A percentile compares a stretch with the other conserved stretches of the same genome.
phyloP scores from a whole-genome alignment of 2,329 filamentous ascomycete species.

The Fusarium graminum region DNA sequence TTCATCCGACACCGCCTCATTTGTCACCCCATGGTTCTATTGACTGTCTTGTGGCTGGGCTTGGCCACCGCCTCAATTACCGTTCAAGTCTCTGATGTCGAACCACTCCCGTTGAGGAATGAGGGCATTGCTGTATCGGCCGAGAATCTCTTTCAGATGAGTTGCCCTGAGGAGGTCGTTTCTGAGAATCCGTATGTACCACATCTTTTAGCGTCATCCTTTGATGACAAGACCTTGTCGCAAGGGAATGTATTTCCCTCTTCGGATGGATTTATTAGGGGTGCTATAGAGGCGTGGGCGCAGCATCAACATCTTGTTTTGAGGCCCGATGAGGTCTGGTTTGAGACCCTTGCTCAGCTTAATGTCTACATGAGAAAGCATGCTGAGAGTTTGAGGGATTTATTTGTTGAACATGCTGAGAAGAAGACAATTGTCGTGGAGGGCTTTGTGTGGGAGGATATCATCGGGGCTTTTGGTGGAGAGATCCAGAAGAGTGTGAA shows the following conservation, averaged over 20 bases:
- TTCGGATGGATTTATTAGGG: conserved; percentile 59
- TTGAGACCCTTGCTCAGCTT: conserved; percentile 65
- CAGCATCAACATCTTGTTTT: conserved; percentile 63
- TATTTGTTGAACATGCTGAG: conserved; percentile 62
- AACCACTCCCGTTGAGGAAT: conserved; percentile 46
- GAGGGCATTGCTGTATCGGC: conserved; percentile 46
- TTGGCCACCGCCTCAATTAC: conserved; percentile 45
- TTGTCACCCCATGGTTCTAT: conserved; percentile 7
- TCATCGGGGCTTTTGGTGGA: conserved; percentile 53
- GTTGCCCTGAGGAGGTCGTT: conserved; percentile 53
- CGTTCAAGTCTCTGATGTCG: conserved; percentile 47
- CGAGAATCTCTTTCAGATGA: conserved; percentile 50
- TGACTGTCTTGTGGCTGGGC: conserved; percentile 28
- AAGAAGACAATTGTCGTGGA: conserved; percentile 57
- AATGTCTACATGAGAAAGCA: conserved; percentile 64
- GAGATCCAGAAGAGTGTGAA: conserved; percentile 58
- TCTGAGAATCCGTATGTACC: conserved; percentile 41
- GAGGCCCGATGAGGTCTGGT: conserved; percentile 68
- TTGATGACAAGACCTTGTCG: conserved; percentile 29
- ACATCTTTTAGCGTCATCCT: conserved; percentile 51
- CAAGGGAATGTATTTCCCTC: conserved; percentile 48
- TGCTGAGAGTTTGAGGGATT: conserved; percentile 59
- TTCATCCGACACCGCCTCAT: conserved; percentile 2
- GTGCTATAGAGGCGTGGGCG: conserved; percentile 62
- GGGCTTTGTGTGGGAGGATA: conserved; percentile 43